Base-by-base conservation (phyloP, 306 rosid genomes). In the Hippophae tibetana region DNA sequence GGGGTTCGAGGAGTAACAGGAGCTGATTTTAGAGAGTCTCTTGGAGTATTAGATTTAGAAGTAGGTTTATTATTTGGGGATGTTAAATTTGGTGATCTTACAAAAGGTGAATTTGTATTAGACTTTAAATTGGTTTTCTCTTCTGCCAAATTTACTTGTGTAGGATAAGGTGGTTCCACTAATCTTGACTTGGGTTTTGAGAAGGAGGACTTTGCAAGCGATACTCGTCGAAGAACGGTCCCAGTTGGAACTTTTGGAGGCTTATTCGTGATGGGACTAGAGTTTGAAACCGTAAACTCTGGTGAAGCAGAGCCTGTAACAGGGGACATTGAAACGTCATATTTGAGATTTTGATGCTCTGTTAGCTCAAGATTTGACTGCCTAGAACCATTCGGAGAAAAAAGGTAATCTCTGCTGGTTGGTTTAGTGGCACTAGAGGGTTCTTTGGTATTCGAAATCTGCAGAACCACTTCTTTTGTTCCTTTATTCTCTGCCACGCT, bases 161-260 rank as follows among this genome's bases (percentile, higher is more conserved):
- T 64, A 43, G 71, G 78, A 44, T 10, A 64, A 4, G 78, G 67
- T 1, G 92, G 77, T 58, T 86, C 95, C 40, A 76, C 71, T 47
- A 89, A 65, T 62, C 95, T 86, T 0, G 93, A 82, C 49, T 89
- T 86, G 52, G 89, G 77, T 48, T 82, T 89, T 0, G 82, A 66
- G 60, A 84, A 71, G 8, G 82, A 70, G 0, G 95, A 81, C 66
- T 72, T 53, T 56, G 78, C 57, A 25, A 79, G 54, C 6, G 83
- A 67, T n/a, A 59, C 63, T 13, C 69, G 68, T 7, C 73, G 59
- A 5, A 52, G 13, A 18, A 54, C 7, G 48, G 79, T 13, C 10
- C 57, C 68, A 10, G 59, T 47, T 11, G 80, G 81, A 53, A 55
- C 1, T 77, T 65, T 77, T 0, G 83, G 81, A n/a, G 78, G 86